Percentiles rank a stretch among this genome's conserved stretches.
phyloP scores from a whole-genome alignment of 345 rosid species.

The Citrus sinensis region DNA sequence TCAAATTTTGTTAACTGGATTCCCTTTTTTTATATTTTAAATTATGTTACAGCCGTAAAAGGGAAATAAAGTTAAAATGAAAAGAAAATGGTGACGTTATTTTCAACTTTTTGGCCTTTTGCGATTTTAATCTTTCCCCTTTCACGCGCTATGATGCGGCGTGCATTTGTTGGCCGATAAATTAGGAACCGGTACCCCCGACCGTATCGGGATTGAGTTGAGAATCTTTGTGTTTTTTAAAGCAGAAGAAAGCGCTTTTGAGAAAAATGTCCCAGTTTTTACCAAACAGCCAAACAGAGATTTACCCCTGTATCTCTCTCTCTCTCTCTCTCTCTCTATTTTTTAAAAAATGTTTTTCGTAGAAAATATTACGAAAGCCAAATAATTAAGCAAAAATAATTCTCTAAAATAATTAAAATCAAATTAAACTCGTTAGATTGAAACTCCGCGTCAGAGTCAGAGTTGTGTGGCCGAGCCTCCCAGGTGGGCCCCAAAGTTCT shows the following conservation, averaged over 20 bases:
- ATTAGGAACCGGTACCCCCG: background rate
- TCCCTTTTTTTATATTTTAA: too few relatives aligned
- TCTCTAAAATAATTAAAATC: background rate
- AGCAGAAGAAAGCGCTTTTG: background rate
- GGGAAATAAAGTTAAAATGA: background rate
- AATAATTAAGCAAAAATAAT: background rate
- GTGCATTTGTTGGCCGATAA: background rate
- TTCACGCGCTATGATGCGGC: slow-evolving; percentile 12
- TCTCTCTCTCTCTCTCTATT: too few relatives aligned
- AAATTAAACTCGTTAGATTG: background rate
- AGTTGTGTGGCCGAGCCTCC: too few relatives aligned
- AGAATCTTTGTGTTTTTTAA: slow-evolving; percentile 23
- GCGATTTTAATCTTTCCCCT: background rate
- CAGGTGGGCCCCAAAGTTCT: slow-evolving; percentile 30
- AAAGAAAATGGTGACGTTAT: background rate
- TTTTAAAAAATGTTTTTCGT: too few relatives aligned
- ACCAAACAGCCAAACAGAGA: slow-evolving; percentile 16
- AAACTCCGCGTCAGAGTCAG: slow-evolving; percentile 8
- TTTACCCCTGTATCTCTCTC: background rate
- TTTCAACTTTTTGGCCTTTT: background rate
- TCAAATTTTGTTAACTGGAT: background rate
- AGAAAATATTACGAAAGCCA: background rate
- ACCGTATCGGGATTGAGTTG: slow-evolving; percentile 22
- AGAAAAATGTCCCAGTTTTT: background rate
- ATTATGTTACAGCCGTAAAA: too few relatives aligned